Base-by-base conservation (phyloP, 2,329 filamentous ascomycete genomes). In the Verticillium isaacii region DNA sequence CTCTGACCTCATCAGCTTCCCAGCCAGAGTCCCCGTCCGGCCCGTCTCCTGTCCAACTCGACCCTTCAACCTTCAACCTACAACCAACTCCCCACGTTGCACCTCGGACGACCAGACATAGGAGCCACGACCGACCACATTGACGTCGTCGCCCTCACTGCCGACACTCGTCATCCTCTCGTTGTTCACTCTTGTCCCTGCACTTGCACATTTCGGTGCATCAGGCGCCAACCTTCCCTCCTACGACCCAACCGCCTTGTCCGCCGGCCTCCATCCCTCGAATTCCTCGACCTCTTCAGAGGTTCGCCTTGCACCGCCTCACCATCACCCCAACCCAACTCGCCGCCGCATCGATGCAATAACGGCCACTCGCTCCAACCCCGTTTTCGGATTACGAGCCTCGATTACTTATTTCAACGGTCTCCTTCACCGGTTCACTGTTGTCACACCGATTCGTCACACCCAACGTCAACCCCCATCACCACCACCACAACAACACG, bases 311-410 rank as follows among this genome's bases (percentile, higher is more conserved):
- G 32, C 57, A 58, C 32, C 56, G 45, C 52, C 55, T 50, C 56
- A 60, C 56, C 55, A 34, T 62, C 62, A 57, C 58, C 62, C 62
- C 29, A 64, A 52, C 36, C 41, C 45, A 32, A 56, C 58, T 64
- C 60, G 63, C 34, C 36, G 56, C 62, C 62, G 63, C 50, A 59
- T 62, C 63, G 56, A 65, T 65, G 63, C 62, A 65, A 62, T 58
- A 64, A 64, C 64, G 62, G 62, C 60, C 60, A 60, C 55, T 56
- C 50, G 55, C 55, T 58, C 56, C 39, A 64, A 58, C 62, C 32
- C 61, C 58, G 54, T 32, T 61, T 58, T 50, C 56, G 60, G 62
- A 60, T 55, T 34, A 52, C 62, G 39, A 62, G 57, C 60, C 50
- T 64, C 57, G 9, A 19, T 32, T 62, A n/a, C 34, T 36, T 54